Evolutionary conservation across 2,329 filamentous ascomycete species (phyloP).

Genomic region (Penicillium sp.): DNA sequence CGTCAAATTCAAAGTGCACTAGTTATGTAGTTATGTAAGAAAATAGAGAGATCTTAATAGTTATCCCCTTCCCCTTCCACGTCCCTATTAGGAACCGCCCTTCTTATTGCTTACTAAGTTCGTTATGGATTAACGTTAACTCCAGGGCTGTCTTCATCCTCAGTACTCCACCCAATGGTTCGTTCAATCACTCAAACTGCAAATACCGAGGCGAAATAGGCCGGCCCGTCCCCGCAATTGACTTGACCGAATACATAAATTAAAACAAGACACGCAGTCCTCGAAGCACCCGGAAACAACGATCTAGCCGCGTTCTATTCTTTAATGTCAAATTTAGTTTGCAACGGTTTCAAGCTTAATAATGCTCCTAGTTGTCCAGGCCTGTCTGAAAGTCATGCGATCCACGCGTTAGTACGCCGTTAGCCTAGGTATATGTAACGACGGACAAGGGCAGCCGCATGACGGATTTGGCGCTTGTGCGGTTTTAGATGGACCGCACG

Average conservation of each 20-base stretch:
- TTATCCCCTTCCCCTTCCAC: no score
- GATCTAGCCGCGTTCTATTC: constrained; percentile 24
- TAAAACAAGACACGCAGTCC: constrained; percentile 10
- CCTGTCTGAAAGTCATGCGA: constrained; percentile 19
- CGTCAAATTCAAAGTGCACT: no score
- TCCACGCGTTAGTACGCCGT: constrained; percentile 5
- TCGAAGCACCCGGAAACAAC: constrained; percentile 24
- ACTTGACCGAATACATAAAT: constrained; percentile 2
- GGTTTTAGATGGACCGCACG: constrained; percentile 16
- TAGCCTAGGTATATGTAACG: constrained; percentile 20
- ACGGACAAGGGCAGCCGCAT: constrained; percentile 15
- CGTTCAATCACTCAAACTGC: neutral
- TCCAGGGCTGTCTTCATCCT: neutral
- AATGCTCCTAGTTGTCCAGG: constrained; percentile 20
- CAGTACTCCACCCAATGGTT: constrained; percentile 2
- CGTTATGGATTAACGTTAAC: no score
- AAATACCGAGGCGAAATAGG: constrained; percentile 13
- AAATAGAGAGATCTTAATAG: no score
- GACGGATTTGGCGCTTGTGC: constrained; percentile 22
- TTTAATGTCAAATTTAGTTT: constrained; percentile 23
- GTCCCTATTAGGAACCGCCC: no score
- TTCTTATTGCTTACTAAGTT: no score
- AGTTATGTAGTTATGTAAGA: no score
- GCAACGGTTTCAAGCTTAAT: constrained; percentile 23
- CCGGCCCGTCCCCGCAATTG: constrained; percentile 16